Base-by-base conservation (phyloP, 2,329 filamentous ascomycete species). In the Metarhizium robertsii region DNA sequence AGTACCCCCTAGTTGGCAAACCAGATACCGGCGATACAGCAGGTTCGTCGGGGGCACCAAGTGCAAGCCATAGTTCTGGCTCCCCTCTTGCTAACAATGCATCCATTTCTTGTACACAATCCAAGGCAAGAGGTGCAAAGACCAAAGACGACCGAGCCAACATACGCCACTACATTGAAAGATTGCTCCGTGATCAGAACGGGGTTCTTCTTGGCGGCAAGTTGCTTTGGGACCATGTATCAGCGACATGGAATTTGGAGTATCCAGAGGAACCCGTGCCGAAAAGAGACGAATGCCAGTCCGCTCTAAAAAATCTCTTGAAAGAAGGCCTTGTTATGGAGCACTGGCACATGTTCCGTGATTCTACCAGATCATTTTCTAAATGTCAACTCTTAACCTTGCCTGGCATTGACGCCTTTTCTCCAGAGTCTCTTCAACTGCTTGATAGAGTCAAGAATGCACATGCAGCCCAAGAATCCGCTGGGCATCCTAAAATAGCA, bases 171-270 rank as follows among this genome's bases (percentile, higher is more conserved):
- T 61, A 68, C 10, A 61, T 72, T 16, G 61, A 65, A 6, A 61
- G 64, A 3, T 58, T 69, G 34, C 60, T 71, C 34, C 59, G 57
- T n/a, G 62, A 67, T 36, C 61, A 67, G 6, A 63, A 67, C 2
- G 79, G 79, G 0, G 75, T 77, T 1, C 77, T 83, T 48, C 77
- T 80, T 1, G 76, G 77, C 16, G 77, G 77, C 29, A 71, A 73
- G 45, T 69, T 76, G 3, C 65, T 83, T 4, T 80, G 77, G 68
- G 73, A 75, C 55, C 75, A 75, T 2, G 62, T 80, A 4, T 68
- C 72, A 14, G 69, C 69, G 10, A 65, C 75, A 7, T 83, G 79
- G 73, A 63, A 68, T 10, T 66, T 67, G n/a, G 64, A 66, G 7
- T 77, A 75, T 47, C 61, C 65, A 1, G 66, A 65, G 38, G 67